A percentile compares a stretch with the other conserved stretches of the same genome.
phyloP scores from a whole-genome alignment of 495 filamentous ascomycete genomes.

The Pyronema domesticum region DNA sequence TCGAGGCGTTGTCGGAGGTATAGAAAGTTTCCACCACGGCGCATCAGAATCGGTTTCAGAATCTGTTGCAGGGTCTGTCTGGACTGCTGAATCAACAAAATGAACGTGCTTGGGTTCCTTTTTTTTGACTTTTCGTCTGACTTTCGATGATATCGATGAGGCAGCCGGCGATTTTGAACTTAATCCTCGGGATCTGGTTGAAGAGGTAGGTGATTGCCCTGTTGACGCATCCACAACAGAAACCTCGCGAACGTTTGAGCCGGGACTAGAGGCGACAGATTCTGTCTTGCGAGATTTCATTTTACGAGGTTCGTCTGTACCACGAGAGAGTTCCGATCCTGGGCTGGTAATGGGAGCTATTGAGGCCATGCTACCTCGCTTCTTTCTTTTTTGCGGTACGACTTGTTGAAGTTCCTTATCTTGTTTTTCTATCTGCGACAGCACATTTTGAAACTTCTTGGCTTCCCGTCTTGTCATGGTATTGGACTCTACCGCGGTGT shows the following conservation, averaged over 20 bases:
- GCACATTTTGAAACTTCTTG: slow-evolving; percentile 21
- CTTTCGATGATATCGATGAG: background rate
- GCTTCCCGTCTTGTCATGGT: slow-evolving; percentile 22
- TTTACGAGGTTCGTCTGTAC: background rate
- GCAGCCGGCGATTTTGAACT: background rate
- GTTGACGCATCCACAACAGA: slow-evolving; percentile 4
- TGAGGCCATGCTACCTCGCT: slow-evolving; percentile 16
- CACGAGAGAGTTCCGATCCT: background rate
- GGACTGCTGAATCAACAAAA: slow-evolving; percentile 33
- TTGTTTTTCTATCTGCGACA: slow-evolving; percentile 23
- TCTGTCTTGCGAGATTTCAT: background rate
- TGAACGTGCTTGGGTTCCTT: slow-evolving; percentile 8
- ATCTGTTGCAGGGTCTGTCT: slow-evolving; percentile 25
- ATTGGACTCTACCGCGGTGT: slow-evolving; percentile 14
- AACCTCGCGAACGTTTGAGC: background rate
- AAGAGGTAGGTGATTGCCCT: background rate
- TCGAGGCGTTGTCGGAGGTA: slow-evolving; percentile 10
- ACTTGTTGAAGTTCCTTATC: slow-evolving; percentile 18
- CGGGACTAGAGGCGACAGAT: background rate
- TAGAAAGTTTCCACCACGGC: slow-evolving; percentile 17
- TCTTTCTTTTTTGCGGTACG: slow-evolving; percentile 13
- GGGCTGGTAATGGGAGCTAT: background rate
- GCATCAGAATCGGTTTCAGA: slow-evolving; percentile 23
- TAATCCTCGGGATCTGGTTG: background rate
- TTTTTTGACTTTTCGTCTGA: background rate